These are phyloP conservation scores for Cucurbitaria berberidis DNA, from an alignment of 2,329 filamentous ascomycete genomes.

Conservation along the genomic window DNA sequence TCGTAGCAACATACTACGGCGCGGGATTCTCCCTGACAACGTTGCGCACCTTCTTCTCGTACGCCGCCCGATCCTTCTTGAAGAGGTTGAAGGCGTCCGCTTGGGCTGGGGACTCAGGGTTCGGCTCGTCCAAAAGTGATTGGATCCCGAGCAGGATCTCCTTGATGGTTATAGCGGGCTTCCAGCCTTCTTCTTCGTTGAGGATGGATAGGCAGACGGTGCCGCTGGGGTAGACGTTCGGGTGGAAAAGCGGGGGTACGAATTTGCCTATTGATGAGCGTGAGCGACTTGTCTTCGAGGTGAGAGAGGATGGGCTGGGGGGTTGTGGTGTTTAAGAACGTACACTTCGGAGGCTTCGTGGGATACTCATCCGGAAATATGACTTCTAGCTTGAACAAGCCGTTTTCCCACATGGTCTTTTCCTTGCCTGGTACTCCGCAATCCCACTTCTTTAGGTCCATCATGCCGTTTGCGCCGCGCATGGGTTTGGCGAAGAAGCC, in stretches of 20 bases:
- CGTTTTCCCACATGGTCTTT: conserved; percentile 98
- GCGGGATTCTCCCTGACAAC: conserved; percentile 90
- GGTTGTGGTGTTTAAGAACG: conserved; percentile 48
- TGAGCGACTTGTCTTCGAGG: conserved; percentile 1
- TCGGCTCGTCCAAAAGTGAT: conserved; percentile 93
- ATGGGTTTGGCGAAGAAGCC: conserved; percentile 93
- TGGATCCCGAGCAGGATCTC: conserved; percentile 96
- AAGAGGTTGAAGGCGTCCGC: conserved; percentile 97
- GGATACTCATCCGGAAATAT: conserved; percentile 97
- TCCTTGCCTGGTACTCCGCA: conserved; percentile 96
- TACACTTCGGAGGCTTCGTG: conserved; percentile 98
- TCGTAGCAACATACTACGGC: conserved; percentile 54
- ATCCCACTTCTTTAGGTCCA: conserved; percentile 96
- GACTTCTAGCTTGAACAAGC: conserved; percentile 92
- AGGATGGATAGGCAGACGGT: conserved; percentile 97
- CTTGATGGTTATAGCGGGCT: conserved; percentile 97
- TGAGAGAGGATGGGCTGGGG: too few relatives aligned
- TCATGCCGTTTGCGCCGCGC: conserved; percentile 76
- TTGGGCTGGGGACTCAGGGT: conserved; percentile 94
- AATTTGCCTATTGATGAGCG: conserved; percentile 78
- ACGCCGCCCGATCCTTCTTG: conserved; percentile 85
- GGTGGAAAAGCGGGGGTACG: conserved; percentile 92
- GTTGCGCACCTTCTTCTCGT: conserved; percentile 84
- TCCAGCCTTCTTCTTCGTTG: conserved; percentile 99
- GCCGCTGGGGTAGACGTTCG: conserved; percentile 97